These are phyloP conservation scores for Rhodamnia rubescens DNA, from an alignment of 345 rosid species.

Conservation along the genomic window DNA sequence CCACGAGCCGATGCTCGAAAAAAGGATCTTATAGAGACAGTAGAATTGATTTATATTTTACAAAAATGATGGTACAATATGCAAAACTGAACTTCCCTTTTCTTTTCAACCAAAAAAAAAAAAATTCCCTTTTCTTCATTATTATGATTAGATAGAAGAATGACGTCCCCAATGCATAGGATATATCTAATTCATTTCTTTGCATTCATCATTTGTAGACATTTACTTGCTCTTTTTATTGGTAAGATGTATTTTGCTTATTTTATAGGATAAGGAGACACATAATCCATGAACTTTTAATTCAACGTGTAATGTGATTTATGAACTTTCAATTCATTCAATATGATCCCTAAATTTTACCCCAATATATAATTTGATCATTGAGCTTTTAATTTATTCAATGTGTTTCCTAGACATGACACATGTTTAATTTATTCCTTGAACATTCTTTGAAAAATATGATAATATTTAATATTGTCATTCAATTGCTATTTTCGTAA, in stretches of 20 bases:
- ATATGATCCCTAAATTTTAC: no score
- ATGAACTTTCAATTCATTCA: no score
- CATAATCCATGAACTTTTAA: no score
- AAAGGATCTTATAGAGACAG: rapidly evolving
- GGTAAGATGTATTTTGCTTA: not conserved
- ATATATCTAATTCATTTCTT: not conserved
- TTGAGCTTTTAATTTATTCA: no score
- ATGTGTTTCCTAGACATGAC: no score
- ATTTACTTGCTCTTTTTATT: not conserved
- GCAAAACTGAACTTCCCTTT: not conserved
- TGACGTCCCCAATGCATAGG: not conserved
- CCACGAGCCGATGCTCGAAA: not conserved
- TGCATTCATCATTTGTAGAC: not conserved
- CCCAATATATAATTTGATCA: no score
- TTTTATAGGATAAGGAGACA: not conserved
- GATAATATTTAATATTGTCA: no score
- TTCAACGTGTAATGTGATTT: no score
- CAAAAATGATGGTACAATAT: not conserved
- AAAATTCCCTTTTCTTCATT: not conserved
- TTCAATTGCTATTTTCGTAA: no score
- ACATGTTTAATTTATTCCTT: no score
- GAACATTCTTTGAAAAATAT: no score
- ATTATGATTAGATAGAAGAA: not conserved
- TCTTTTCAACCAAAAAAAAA: not conserved
- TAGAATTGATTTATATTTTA: not conserved